Base-by-base conservation (phyloP, 208 protist genomes). In the Wallacemonas sp. region DNA sequence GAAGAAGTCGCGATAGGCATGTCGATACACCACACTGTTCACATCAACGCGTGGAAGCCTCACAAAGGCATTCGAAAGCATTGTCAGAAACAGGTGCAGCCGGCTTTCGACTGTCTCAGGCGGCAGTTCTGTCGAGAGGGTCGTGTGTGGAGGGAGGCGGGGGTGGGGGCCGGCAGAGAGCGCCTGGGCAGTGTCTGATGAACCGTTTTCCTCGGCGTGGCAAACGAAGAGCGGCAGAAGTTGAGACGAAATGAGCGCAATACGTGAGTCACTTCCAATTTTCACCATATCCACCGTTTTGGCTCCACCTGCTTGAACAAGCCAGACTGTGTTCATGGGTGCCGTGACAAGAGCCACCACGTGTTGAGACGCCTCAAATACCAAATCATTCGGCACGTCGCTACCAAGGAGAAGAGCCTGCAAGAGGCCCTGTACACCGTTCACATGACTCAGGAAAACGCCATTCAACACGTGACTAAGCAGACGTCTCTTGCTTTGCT, bases 71-170 rank as follows among this genome's bases (percentile, higher is more conserved):
- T 96, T 92, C 14, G 79, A 36, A 24, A 87, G 69, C 53, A 76
- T 66, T 12, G 73, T 68, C 14, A 90, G 8, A 27, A 47, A 80
- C 11, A 89, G 51, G 46, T 94, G 84, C 14, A 96, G 75, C 6
- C 90, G 80, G 36, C 94, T 79, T 68, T 90, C 79, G 1, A 96
- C 2, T 2, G 90, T 96, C 61, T 96, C 85, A 14, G 33, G 28
- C 14, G 86, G 82, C 28, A 93, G 61, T 2, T n/a, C n/a, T n/a
- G n/a, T n/a, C n/a, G n/a, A n/a, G n/a, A n/a, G n/a, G n/a, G n/a
- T n/a, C n/a, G n/a, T n/a, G n/a, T n/a, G n/a, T n/a, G n/a, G n/a
- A n/a, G n/a, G n/a, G n/a, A n/a, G n/a, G n/a, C n/a, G n/a, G n/a
- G n/a, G n/a, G n/a, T n/a, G n/a, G n/a, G n/a, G n/a, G n/a, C n/a